phyloP scores from a whole-genome alignment of 2,329 filamentous ascomycete genomes.

The Pleurostoma richardsiae region DNA sequence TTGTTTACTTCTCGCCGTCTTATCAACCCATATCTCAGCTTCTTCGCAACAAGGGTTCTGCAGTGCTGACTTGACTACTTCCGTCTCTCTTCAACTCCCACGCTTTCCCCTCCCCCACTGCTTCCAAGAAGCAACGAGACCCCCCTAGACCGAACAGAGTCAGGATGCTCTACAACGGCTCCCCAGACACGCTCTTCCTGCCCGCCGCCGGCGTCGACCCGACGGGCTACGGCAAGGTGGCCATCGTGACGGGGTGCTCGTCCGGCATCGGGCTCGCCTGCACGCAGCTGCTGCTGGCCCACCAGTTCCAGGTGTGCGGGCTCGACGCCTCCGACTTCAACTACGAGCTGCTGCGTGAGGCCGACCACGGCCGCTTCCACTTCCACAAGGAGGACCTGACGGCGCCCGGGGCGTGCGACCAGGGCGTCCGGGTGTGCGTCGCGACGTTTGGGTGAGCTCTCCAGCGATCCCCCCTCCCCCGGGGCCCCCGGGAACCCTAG shows the following conservation, averaged over 20 bases:
- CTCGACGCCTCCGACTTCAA: slow-evolving; percentile 23
- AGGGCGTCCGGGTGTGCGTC: slow-evolving; percentile 22
- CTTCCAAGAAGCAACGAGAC: neutral
- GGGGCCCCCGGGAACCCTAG: too few species aligned
- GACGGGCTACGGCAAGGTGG: slow-evolving; percentile 18
- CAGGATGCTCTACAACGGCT: slow-evolving; percentile 19
- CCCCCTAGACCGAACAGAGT: neutral
- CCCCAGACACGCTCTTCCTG: slow-evolving; percentile 16
- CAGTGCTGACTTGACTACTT: too few species aligned
- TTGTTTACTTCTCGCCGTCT: too few species aligned
- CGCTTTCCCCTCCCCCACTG: too few species aligned
- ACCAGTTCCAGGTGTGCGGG: slow-evolving; percentile 23
- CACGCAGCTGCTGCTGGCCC: slow-evolving; percentile 19
- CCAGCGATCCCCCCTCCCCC: too few species aligned
- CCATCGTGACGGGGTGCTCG: slow-evolving; percentile 22
- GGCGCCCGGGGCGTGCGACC: slow-evolving; percentile 20
- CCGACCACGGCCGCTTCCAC: slow-evolving; percentile 22
- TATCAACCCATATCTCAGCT: too few species aligned
- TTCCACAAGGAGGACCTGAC: slow-evolving; percentile 26
- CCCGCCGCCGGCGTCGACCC: slow-evolving; percentile 15
- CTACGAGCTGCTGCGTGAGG: slow-evolving; percentile 16
- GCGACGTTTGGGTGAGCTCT: slow-evolving; percentile 16
- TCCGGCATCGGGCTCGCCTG: slow-evolving; percentile 27
- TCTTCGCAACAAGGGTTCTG: too few species aligned
- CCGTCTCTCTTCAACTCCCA: too few species aligned